Percentiles rank a stretch among this genome's conserved stretches.
Conservation (phyloP, 1,284 basidiomycete genomes). For the Agaricales sp. region DNA sequence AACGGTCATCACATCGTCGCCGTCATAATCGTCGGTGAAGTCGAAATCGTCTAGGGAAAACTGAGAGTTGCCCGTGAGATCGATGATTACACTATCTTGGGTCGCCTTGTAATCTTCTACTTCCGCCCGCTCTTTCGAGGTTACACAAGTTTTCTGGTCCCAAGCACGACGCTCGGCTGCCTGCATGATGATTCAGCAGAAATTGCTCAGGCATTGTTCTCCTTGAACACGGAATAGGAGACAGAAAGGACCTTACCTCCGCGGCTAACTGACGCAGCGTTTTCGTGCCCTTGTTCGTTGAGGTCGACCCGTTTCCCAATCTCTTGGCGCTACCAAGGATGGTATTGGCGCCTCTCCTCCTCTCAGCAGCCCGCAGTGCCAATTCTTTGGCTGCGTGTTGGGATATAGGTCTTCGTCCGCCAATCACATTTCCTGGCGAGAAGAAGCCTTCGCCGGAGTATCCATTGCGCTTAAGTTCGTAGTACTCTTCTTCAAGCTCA, state of each 20-base stretch:
- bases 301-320: conserved; percentile 12
- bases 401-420: conserved; percentile 57
- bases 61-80: conserved; percentile 25
- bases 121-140: conserved; percentile 40
- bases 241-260: conserved; percentile 40
- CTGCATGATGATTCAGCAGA: conserved; percentile 26
- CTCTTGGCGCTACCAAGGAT: neutral
- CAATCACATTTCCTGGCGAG: conserved; percentile 56
- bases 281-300: conserved; percentile 39
- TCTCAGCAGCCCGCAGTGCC: conserved; percentile 64
- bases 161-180: conserved; percentile 69
- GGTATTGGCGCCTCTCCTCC: conserved; percentile 19
- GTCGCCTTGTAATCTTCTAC: conserved; percentile 64
- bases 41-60: conserved; percentile 27
- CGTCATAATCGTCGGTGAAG: conserved; percentile 32
- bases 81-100: conserved; percentile 49
- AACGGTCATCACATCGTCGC: conserved; percentile 16
- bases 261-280: conserved; percentile 55
- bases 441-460: conserved; percentile 75
- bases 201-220: no score
- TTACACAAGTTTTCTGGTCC: conserved; percentile 68
- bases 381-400: conserved; percentile 51
- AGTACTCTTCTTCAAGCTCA: conserved; percentile 69
- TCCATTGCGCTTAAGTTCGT: conserved; percentile 41
- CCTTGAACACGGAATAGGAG: conserved; percentile 1